Percentiles rank a stretch among this genome's conserved stretches.
phyloP scores from a whole-genome alignment of 179 eudicot genomes.

The Spergularia azorica region DNA sequence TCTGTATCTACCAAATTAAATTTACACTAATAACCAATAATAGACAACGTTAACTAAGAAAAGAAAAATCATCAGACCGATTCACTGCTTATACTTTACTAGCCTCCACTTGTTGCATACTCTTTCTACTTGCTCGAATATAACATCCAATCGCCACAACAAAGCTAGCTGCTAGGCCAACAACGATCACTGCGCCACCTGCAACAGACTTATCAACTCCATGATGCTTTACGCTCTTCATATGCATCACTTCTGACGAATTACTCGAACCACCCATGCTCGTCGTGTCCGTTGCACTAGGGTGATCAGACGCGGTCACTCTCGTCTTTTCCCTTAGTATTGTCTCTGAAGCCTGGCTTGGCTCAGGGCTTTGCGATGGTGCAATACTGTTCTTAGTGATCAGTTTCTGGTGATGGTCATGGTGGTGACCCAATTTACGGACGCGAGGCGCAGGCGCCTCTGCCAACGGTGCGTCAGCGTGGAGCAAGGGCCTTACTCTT shows the following conservation, averaged over 20 bases:
- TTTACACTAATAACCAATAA: too few relatives aligned
- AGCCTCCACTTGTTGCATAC: neutral
- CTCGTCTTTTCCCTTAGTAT: neutral
- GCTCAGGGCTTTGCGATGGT: too few relatives aligned
- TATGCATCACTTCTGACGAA: slow-evolving; percentile 1
- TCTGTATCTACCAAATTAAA: too few relatives aligned
- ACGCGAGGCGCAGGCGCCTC: too few relatives aligned
- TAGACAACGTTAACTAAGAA: too few relatives aligned
- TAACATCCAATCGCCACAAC: slow-evolving; percentile 46
- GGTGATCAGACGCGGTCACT: neutral
- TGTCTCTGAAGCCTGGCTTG: neutral
- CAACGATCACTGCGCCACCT: slow-evolving; percentile 60
- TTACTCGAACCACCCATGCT: too few relatives aligned
- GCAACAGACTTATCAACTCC: slow-evolving; percentile 38
- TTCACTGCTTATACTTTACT: neutral
- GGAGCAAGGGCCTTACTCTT: too few relatives aligned
- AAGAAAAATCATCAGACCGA: too few relatives aligned
- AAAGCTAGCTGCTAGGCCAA: slow-evolving; percentile 47
- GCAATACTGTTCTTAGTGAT: too few relatives aligned
- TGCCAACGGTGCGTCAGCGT: too few relatives aligned
- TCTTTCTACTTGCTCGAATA: slow-evolving; percentile 47
- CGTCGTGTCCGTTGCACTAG: neutral
- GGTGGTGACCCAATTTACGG: too few relatives aligned
- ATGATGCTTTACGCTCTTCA: slow-evolving; percentile 23
- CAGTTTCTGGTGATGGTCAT: too few relatives aligned